Conservation (phyloP, 2,329 filamentous ascomycete genomes). For the Talaromyces sp. region DNA sequence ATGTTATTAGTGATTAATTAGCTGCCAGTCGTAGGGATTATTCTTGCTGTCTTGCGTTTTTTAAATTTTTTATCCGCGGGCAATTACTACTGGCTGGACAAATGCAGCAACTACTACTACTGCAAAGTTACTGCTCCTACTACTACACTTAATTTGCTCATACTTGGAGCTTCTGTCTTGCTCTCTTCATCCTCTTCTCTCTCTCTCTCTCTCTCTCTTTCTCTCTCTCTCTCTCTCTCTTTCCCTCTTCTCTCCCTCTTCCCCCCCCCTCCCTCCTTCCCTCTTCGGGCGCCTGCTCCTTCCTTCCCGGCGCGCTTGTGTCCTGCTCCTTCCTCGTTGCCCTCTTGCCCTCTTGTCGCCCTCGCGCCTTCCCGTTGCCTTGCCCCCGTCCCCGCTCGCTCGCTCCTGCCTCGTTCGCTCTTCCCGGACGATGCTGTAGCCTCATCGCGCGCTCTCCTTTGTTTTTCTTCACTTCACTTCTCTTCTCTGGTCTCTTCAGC, state of each 20-base stretch:
- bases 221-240: background rate
- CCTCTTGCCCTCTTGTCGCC: background rate
- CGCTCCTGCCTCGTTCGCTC: background rate
- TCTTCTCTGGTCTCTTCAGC: background rate
- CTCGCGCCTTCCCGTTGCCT: slow-evolving; percentile 2
- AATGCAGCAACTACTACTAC: background rate
- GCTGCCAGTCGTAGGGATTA: background rate
- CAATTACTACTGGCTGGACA: background rate
- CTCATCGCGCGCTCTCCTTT: background rate
- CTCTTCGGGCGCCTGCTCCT: background rate
- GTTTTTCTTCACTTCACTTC: background rate
- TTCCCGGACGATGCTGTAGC: background rate
- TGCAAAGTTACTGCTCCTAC: background rate
- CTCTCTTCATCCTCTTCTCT: slow-evolving; percentile 9
- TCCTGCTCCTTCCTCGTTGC: background rate
- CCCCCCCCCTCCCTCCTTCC: background rate
- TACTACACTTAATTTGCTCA: background rate
- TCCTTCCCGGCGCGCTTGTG: background rate
- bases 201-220: slow-evolving; percentile 13
- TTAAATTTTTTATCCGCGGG: background rate
- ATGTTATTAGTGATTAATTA: slow-evolving; percentile 3
- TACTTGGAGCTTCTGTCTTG: slow-evolving; percentile 15
- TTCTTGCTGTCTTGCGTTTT: background rate
- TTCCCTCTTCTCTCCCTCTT: slow-evolving; percentile 1
- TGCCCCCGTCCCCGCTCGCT: background rate